Evolutionary conservation across 1,284 basidiomycete genomes (phyloP).

Genomic region (Mrakiaceae sp.): DNA sequence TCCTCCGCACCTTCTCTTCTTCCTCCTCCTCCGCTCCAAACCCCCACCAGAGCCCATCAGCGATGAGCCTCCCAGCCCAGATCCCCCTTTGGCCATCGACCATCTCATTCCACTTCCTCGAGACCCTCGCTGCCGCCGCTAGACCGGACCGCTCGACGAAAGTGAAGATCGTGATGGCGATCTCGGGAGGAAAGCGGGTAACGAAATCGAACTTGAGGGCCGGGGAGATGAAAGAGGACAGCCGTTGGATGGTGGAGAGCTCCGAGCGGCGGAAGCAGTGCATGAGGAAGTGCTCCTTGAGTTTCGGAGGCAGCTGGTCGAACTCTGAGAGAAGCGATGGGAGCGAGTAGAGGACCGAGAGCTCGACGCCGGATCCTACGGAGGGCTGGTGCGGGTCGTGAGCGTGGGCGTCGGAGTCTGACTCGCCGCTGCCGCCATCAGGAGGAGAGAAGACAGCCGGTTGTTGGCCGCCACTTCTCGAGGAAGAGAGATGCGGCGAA

Average conservation of each 20-base stretch:
- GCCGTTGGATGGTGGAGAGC: constrained; percentile 33
- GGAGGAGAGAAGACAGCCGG: constrained; percentile 23
- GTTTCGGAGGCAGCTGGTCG: constrained; percentile 31
- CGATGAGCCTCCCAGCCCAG: constrained; percentile 29
- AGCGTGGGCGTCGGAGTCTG: neutral
- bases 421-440: no score
- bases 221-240: constrained; percentile 27
- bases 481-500: constrained; percentile 21
- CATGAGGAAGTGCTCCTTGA: constrained; percentile 36
- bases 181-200: constrained; percentile 29
- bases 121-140: constrained; percentile 27
- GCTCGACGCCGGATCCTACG: constrained; percentile 29
- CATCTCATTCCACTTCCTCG: constrained; percentile 29
- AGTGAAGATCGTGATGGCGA: constrained; percentile 32
- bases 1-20: constrained; percentile 24
- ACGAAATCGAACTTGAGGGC: constrained; percentile 35
- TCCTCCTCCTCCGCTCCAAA: constrained; percentile 33
- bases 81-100: constrained; percentile 30
- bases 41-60: constrained; percentile 30
- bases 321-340: constrained; percentile 30
- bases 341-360: constrained; percentile 32
- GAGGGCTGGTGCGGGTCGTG: constrained; percentile 16
- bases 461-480: constrained; percentile 17
- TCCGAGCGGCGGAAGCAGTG: constrained; percentile 32
- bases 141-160: constrained; percentile 27